Percentiles rank a stretch among this genome's conserved stretches.
These are phyloP conservation scores for Pichia ethanolica DNA, from an alignment of 805 yeast species.

Conservation along the genomic window DNA sequence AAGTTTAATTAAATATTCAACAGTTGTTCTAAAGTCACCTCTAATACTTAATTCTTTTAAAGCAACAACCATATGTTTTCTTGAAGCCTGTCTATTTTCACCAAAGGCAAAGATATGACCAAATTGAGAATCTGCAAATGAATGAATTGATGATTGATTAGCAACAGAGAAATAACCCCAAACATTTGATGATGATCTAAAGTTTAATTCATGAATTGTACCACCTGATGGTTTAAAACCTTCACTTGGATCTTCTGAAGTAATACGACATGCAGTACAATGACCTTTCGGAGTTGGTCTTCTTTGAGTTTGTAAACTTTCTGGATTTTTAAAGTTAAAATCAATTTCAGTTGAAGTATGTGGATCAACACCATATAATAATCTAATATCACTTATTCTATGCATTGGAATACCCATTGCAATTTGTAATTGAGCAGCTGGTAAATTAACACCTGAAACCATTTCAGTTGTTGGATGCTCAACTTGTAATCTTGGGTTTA, in stretches of 20 bases:
- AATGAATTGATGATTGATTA: conserved; percentile 93
- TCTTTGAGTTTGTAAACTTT: conserved; percentile 72
- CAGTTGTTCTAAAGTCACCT: conserved; percentile 98
- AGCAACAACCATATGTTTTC: conserved; percentile 99
- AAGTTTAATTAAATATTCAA: conserved; percentile 90
- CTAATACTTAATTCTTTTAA: conserved; percentile 92
- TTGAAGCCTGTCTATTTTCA: conserved; percentile 94
- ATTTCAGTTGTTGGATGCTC: conserved; percentile 99
- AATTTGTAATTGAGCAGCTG: conserved; percentile 97
- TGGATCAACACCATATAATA: conserved; percentile 93
- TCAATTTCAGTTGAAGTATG: conserved; percentile 86
- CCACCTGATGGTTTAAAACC: conserved; percentile 99
- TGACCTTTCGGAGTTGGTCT: conserved; percentile 96
- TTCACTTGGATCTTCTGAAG: conserved; percentile 98
- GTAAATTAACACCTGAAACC: conserved; percentile 97
- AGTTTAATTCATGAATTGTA: conserved; percentile 89
- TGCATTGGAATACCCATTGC: conserved; percentile 99
- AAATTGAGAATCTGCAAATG: conserved; percentile 96
- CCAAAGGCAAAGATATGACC: conserved; percentile 99
- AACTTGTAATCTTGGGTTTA: conserved; percentile 97
- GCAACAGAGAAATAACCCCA: conserved; percentile 99
- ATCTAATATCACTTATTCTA: conserved; percentile 86
- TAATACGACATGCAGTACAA: conserved; percentile 97
- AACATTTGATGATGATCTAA: conserved; percentile 94
- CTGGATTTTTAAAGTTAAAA: conserved; percentile 74